Base-by-base conservation (phyloP, 495 filamentous ascomycete species). In the Annulohypoxylon maeteangense region DNA sequence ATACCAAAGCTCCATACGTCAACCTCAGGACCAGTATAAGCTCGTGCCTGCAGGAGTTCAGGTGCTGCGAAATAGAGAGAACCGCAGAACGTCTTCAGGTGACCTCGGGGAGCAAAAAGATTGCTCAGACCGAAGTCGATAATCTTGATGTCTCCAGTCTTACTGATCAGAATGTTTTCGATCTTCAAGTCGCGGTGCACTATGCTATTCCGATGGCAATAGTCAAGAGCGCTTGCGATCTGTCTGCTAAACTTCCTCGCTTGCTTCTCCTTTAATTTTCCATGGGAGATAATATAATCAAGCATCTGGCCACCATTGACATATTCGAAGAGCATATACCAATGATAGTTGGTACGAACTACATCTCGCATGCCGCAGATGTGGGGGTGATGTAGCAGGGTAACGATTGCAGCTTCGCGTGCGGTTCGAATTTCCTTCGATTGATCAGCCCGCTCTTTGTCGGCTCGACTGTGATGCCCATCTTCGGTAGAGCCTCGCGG, bases 311-410 rank as follows among this genome's bases (percentile, higher is more conserved):
- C 96, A 53, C 95, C 95, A 78, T 99, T 98, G 80, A 99, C 96
- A 78, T 97, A 97, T 82, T 99, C 95, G 77, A 98, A 99, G 22
- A 99, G 89, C 95, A 99, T 99, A 79, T 99, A 99, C 95, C 95
- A 99, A 79, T 99, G 95, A 80, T 97, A 95, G 75, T 93, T 92
- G 16, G 95, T 98, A 22, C 94, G 91, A 57, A 98, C 89, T 12
- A 97, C 93, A 81, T 99, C 95, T 65, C 94, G 88, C 88, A 99
- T 94, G 6, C 91, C 95, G 79, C 95, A 99, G 65, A 99, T 97
- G 78, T 98, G 97, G 4, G 95, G 96, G 71, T 98, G 95, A 77
- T 94, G 91, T 45, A 97, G 87, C 22, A 99, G 90, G 25, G 92
- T 97, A 66, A 98, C 95, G 72, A 99, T 98, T 68, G 95, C 95